Evolutionary conservation across 257 asterid species (phyloP).

Genomic region (Mitragyna speciosa): DNA sequence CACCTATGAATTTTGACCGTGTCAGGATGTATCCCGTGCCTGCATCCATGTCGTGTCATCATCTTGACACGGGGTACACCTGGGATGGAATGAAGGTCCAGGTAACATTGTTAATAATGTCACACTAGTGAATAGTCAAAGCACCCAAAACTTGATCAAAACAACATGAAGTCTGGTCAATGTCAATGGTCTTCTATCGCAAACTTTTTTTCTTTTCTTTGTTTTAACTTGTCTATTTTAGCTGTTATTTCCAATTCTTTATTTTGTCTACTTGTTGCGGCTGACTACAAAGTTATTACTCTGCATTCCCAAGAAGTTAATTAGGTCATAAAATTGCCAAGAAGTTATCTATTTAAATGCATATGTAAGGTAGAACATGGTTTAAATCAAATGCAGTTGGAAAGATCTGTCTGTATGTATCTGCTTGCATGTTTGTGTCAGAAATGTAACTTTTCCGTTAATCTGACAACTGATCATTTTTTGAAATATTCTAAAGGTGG

Average conservation of each 20-base stretch:
- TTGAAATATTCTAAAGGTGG: not conserved
- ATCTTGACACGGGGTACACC: too few relatives aligned
- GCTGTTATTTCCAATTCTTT: not conserved
- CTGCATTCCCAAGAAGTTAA: not conserved
- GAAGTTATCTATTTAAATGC: not conserved
- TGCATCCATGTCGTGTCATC: too few relatives aligned
- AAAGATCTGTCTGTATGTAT: not conserved
- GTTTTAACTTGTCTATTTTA: not conserved
- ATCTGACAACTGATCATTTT: not conserved
- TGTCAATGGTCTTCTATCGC: not conserved
- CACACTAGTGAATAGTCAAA: not conserved
- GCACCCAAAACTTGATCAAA: not conserved
- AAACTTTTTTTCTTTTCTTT: not conserved
- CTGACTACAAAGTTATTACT: not conserved
- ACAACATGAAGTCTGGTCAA: not conserved
- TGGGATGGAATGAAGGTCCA: too few relatives aligned
- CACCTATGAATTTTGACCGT: too few relatives aligned
- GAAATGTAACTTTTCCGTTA: not conserved
- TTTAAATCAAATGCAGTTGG: not conserved
- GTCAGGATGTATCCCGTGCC: too few relatives aligned
- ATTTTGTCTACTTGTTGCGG: not conserved
- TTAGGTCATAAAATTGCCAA: not conserved
- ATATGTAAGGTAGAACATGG: too few relatives aligned
- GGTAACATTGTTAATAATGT: too few relatives aligned
- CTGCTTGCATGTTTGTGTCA: not conserved